Conservation (phyloP, 331 rosid genomes). For the Arachis monticola region DNA sequence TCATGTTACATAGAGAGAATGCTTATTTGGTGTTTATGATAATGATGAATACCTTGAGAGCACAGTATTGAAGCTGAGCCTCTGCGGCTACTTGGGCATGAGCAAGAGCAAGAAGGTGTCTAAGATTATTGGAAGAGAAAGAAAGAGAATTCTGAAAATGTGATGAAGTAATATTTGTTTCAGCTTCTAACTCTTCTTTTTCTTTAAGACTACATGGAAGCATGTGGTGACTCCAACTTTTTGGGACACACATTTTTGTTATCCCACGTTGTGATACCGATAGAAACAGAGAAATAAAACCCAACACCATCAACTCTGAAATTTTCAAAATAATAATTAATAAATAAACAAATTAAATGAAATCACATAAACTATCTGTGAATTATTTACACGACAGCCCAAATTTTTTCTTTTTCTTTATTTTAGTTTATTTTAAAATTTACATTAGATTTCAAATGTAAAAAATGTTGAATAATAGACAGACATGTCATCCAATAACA, state of each 20-base stretch:
- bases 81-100: conserved; percentile 21
- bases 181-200: not conserved
- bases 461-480: too few species aligned
- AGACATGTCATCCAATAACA: too few species aligned
- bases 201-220: conserved; percentile 42
- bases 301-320: conserved; percentile 58
- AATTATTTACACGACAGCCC: too few species aligned
- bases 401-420: too few species aligned
- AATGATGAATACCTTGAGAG: conserved; percentile 9
- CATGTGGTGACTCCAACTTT: conserved; percentile 38
- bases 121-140: conserved; percentile 29
- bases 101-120: conserved; percentile 52
- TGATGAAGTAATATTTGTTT: conserved; percentile 20
- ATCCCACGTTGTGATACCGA: conserved; percentile 49
- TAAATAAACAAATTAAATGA: too few species aligned
- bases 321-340: not conserved
- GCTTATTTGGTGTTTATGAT: too few species aligned
- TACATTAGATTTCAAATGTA: too few species aligned
- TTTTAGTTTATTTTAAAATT: too few species aligned
- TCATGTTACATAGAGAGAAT: too few species aligned
- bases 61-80: conserved; percentile 29
- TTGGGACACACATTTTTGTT: conserved; percentile 46
- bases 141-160: conserved; percentile 41
- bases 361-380: too few species aligned
- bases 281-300: conserved; percentile 58